Evolutionary conservation across 2,329 filamentous ascomycete genomes (phyloP), one percentile per base, ranked within the genome.

Genomic region (Pseudogymnoascus sp.): DNA sequence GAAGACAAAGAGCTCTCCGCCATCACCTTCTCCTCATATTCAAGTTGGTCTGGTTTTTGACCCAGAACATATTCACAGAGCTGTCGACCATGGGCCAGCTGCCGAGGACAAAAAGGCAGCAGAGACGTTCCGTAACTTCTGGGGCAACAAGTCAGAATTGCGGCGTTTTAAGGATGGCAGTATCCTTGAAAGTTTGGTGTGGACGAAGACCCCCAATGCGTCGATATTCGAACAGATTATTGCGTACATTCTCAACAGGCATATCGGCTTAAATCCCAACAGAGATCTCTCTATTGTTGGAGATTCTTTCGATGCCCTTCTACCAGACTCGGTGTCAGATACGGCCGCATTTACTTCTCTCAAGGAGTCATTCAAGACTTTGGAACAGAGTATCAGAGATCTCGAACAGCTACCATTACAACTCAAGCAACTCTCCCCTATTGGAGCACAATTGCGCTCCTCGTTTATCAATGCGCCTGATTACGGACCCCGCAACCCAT

Each of bases 111-210:
- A 93, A 75, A 87, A 89, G 68, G 90, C 92, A 67, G 89, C 92
- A 23, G 86, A 87, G 8, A 83, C 82, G 34, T 99, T 97, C 75
- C 90, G 91, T 37, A 85, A 88, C 36, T 98, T 99, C 74, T 99
- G 96, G 95, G 95, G 93, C 6, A 89, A 93, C 8, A 96, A 95
- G 74, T 85, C 95, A 1, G 95, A 99, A 75, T 81, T 99, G 54
- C 86, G 95, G 68, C 90, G 95, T 19, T 99, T 99, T 80, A 96
- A 93, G 71, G 92, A 98, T 72, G 95, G 95, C 21, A 93, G 89
- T 70, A 97, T 99, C 68, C 82, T 92, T 7, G 96, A 99, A 75
- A 96, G 90, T 71, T 80, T 98, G 31, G 88, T 96, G 19, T 99
- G 95, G 95, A 83, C 87, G 68, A 81, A 84, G 63, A 79, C 83